phyloP scores from a whole-genome alignment of 2,329 filamentous ascomycete genomes.

The Coccinonectria pachysandricola region DNA sequence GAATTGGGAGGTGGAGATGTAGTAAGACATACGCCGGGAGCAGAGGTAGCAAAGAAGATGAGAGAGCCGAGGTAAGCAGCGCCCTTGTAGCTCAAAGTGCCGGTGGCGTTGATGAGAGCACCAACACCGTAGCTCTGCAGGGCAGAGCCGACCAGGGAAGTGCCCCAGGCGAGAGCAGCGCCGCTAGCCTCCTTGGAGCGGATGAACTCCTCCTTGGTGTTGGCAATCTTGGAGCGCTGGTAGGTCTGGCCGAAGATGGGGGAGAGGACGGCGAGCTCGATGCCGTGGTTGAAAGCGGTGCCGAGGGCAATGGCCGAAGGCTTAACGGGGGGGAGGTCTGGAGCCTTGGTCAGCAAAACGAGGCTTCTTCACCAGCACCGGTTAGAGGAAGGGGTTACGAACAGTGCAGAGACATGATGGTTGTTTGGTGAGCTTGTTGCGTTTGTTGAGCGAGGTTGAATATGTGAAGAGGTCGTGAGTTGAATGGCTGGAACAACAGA shows the following conservation, averaged over 20 bases:
- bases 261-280: conserved; percentile 76
- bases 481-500: too few relatives aligned
- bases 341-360: conserved; percentile 1
- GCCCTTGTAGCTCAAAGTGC: conserved; percentile 92
- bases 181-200: conserved; percentile 85
- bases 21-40: conserved; percentile 59
- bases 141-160: conserved; percentile 77
- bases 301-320: conserved; percentile 95
- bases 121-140: conserved; percentile 84
- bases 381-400: conserved; percentile 22
- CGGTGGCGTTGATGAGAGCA: conserved; percentile 87
- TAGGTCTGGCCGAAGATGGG: conserved; percentile 93
- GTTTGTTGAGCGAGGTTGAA: too few relatives aligned
- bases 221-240: conserved; percentile 80
- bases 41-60: conserved; percentile 85
- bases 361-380: too few relatives aligned
- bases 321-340: conserved; percentile 70
- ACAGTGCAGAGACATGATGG: conserved; percentile 52
- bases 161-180: conserved; percentile 82
- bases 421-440: too few relatives aligned
- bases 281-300: conserved; percentile 88
- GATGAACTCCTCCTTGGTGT: conserved; percentile 94
- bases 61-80: conserved; percentile 85
- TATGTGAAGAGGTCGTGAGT: conserved; percentile 1
- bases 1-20: neutral